Percentiles rank a stretch among this genome's conserved stretches.
These are phyloP conservation scores for Closterium sp. DNA, from an alignment of 139 green algal genomes.

Conservation along the genomic window DNA sequence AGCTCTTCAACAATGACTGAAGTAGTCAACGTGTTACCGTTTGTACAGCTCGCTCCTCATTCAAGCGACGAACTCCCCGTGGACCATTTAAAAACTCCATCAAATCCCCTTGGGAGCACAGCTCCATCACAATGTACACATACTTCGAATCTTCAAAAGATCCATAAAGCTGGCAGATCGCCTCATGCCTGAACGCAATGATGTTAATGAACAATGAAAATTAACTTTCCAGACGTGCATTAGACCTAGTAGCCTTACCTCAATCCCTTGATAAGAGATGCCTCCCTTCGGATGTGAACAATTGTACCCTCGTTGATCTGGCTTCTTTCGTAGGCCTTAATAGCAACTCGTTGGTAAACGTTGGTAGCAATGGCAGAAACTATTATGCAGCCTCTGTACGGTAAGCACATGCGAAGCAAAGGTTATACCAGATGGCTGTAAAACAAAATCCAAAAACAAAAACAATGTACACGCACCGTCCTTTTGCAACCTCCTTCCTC, in stretches of 20 bases:
- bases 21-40: slow-evolving; percentile 39
- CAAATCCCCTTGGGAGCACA: slow-evolving; percentile 72
- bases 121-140: slow-evolving; percentile 83
- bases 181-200: background rate
- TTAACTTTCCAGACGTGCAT: background rate
- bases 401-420: background rate
- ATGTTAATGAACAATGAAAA: background rate
- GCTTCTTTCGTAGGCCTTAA: background rate
- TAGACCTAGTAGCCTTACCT: background rate
- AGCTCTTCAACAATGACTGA: background rate
- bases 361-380: background rate
- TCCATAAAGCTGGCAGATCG: slow-evolving; percentile 19
- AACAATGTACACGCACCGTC: background rate
- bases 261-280: background rate
- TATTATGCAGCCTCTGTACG: background rate
- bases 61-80: slow-evolving; percentile 60
- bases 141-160: slow-evolving; percentile 20
- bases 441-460: background rate
- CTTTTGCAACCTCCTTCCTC: background rate
- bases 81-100: slow-evolving; percentile 71
- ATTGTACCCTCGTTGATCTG: background rate
- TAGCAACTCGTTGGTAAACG: background rate
- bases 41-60: slow-evolving; percentile 60
- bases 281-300: slow-evolving; percentile 8
- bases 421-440: background rate